Evolutionary conservation across 2,329 filamentous ascomycete species (phyloP), one percentile per base, ranked within the genome.

Genomic region (Arachnomyces sp.): DNA sequence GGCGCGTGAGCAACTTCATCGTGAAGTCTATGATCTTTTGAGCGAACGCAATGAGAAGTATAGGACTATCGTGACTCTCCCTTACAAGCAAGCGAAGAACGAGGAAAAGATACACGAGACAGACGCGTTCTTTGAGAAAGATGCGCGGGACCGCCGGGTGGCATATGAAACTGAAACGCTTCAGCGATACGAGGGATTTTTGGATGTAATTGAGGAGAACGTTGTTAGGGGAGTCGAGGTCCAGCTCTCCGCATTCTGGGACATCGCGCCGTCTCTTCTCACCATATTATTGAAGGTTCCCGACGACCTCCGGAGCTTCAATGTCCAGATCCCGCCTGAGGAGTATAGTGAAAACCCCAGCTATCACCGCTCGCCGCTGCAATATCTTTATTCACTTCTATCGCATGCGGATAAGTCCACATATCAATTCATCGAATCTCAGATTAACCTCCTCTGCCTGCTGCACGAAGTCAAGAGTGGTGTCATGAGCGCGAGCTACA

Each of bases 231-330:
- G 90, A 12, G 87, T 96, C 8, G 88, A 95, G 59, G 78, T 87
- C 40, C 92, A 96, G 63, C 75, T 95, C 2, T 89, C 84, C 7
- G 89, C 90, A 0, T 98, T 96, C 61, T 98, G 92, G 92, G 92
- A 98, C 57, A 94, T 96, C 53, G 90, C 89, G 1, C 92, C 92
- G 2, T 80, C 82, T 3, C 73, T 98, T 0, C 73, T 83, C 17
- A 74, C 80, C 12, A 71, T 96, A 34, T 74, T 94, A 8, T 85
- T 94, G 44, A 84, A 84, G 53, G 81, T 95, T 15, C 89, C 88
- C 0, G 59, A 65, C 1, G 52, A 64, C 16, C 57, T 75, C 17
- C 51, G 57, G 3, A 66, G 65, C 1, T 88, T 94, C 62, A 71
- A 78, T 15, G 75, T 95, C 35, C 77, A 84, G 52, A 88, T 96